Conservation (phyloP, 768 basidiomycete genomes). For the Russula emetica region DNA sequence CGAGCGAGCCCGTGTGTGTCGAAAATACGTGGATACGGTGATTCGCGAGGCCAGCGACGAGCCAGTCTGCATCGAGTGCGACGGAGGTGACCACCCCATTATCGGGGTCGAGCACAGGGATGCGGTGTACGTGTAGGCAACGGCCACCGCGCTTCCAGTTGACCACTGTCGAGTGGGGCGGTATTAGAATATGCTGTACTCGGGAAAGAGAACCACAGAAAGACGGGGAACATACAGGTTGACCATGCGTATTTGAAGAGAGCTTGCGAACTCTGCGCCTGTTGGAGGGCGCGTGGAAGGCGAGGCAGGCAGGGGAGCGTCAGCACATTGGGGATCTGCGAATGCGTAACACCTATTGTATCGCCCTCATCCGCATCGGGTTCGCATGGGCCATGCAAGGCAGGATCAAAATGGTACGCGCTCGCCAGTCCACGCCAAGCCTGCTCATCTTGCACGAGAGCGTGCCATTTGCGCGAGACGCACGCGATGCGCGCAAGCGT, state of each 20-base stretch:
- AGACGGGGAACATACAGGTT: slow-evolving; percentile 17
- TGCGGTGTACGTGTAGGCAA: slow-evolving; percentile 25
- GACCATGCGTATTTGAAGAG: slow-evolving; percentile 26
- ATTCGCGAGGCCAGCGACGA: slow-evolving; percentile 87
- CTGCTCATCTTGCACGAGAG: slow-evolving; percentile 25
- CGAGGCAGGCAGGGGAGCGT: slow-evolving; percentile 12
- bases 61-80: slow-evolving; percentile 75
- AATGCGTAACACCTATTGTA: not conserved
- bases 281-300: not conserved
- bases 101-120: slow-evolving; percentile 36
- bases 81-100: slow-evolving; percentile 80
- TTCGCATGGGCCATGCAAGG: slow-evolving; percentile 18
- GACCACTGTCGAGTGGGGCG: slow-evolving; percentile 1
- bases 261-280: slow-evolving; percentile 8
- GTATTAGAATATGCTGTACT: not conserved
- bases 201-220: not conserved
- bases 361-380: slow-evolving; percentile 14
- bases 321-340: not conserved
- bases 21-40: slow-evolving; percentile 82
- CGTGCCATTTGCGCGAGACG: slow-evolving; percentile 27
- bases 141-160: slow-evolving; percentile 31
- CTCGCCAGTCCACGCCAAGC: slow-evolving; percentile 21
- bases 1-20: slow-evolving; percentile 68
- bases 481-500: slow-evolving; percentile 20
- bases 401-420: slow-evolving; percentile 16